A percentile compares a stretch with the other conserved stretches of the same genome.
phyloP scores from a whole-genome alignment of 2,329 filamentous ascomycete species.

The Plectosphaerella cucumerina region DNA sequence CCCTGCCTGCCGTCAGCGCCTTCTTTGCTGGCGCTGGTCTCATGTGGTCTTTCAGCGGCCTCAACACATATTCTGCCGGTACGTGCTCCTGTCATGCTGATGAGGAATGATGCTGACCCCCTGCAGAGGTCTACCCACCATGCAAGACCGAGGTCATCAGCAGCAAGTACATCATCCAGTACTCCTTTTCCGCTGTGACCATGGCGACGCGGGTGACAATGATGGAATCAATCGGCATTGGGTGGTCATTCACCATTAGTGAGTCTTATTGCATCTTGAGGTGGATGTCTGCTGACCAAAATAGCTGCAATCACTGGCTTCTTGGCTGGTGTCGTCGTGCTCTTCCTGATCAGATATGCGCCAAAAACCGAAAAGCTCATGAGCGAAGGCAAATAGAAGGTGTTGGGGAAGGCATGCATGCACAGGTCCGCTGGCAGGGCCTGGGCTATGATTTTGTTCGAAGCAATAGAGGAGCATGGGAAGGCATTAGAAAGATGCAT shows the following conservation, averaged over 20 bases:
- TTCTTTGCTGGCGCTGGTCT: slow-evolving; percentile 28
- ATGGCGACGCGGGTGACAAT: slow-evolving; percentile 48
- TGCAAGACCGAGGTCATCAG: slow-evolving; percentile 12
- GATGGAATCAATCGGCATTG: slow-evolving; percentile 44
- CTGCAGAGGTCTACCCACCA: slow-evolving; percentile 11
- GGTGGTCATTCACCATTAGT: slow-evolving; percentile 46
- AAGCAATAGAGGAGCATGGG: no score
- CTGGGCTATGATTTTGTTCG: no score
- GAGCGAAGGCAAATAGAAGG: neutral
- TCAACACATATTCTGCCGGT: slow-evolving; percentile 36
- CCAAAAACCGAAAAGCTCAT: slow-evolving; percentile 2
- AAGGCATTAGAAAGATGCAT: no score
- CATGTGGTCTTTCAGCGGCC: slow-evolving; percentile 30
- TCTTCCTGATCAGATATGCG: slow-evolving; percentile 1
- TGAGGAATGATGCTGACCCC: neutral
- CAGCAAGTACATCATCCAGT: slow-evolving; percentile 15
- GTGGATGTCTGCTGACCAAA: neutral
- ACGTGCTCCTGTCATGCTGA: slow-evolving; percentile 3
- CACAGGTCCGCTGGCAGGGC: no score
- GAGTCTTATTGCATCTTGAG: neutral
- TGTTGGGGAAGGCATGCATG: no score
- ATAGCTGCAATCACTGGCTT: neutral
- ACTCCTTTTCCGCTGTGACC: slow-evolving; percentile 29
- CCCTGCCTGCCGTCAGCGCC: slow-evolving; percentile 25
- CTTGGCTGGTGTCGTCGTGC: neutral